These are phyloP conservation scores for Stachybotrys echinatus DNA, from an alignment of 2,329 filamentous ascomycete species.

Conservation along the genomic window DNA sequence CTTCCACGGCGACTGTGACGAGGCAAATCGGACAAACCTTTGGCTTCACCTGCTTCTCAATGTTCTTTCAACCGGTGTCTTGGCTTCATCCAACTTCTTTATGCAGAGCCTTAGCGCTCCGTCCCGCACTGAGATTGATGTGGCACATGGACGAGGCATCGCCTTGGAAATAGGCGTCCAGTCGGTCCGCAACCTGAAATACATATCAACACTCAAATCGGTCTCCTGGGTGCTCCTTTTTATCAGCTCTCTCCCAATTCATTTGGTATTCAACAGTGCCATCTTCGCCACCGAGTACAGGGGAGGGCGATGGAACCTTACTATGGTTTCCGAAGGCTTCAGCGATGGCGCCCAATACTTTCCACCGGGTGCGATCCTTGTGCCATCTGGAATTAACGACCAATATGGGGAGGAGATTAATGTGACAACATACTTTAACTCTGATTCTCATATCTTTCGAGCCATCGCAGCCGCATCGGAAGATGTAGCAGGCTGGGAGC, in stretches of 20 bases:
- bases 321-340: neutral
- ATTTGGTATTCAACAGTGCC: conserved; percentile 1
- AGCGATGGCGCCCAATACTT: neutral
- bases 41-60: neutral
- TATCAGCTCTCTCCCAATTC: conserved; percentile 3
- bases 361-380: neutral
- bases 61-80: neutral
- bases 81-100: conserved; percentile 22
- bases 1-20: neutral
- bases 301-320: neutral
- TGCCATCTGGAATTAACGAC: neutral
- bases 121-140: conserved; percentile 20
- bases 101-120: conserved; percentile 26
- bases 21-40: neutral
- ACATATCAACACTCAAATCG: neutral
- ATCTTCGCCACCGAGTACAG: neutral
- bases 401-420: neutral
- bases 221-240: conserved; percentile 1
- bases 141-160: conserved; percentile 3
- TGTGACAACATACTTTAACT: neutral
- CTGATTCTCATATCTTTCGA: neutral
- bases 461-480: neutral
- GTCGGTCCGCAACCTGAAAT: conserved; percentile 6
- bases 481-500: neutral
- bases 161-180: conserved; percentile 11